These are phyloP conservation scores for Pythium chondricola DNA, from an alignment of 352 stramenopile genomes.

Conservation along the genomic window DNA sequence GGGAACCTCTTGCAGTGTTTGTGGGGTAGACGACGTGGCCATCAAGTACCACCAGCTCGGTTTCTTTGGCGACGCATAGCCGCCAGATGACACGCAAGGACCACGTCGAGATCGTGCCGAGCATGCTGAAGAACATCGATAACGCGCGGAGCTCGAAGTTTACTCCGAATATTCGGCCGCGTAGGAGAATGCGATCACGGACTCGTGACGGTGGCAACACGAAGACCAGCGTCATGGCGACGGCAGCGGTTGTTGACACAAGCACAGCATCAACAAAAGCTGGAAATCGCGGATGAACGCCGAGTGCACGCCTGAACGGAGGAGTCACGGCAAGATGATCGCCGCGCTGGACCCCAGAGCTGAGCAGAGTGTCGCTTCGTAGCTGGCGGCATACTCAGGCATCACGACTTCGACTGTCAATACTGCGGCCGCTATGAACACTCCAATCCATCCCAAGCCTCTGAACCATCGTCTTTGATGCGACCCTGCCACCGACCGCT, in stretches of 20 bases:
- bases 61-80: neutral
- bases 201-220: neutral
- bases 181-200: constrained; percentile 6
- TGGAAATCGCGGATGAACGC: neutral
- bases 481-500: too few relatives aligned
- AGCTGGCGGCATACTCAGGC: too few relatives aligned
- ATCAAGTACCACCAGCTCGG: constrained; percentile 3
- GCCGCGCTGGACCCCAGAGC: too few relatives aligned
- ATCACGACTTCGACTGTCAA: neutral
- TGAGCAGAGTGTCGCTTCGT: too few relatives aligned
- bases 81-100: constrained; percentile 3
- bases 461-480: too few relatives aligned
- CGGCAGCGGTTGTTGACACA: neutral
- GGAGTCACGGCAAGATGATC: neutral
- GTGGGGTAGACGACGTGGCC: neutral
- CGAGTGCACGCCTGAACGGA: neutral
- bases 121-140: constrained; percentile 8
- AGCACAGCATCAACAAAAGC: neutral
- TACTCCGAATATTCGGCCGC: neutral
- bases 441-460: too few relatives aligned
- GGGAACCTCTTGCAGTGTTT: neutral
- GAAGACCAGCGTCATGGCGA: constrained; percentile 4
- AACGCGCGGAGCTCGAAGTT: neutral
- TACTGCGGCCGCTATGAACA: too few relatives aligned
- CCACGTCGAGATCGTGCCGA: neutral